Base-by-base conservation (phyloP, 495 filamentous ascomycete species). In the Xylaria longipes region DNA sequence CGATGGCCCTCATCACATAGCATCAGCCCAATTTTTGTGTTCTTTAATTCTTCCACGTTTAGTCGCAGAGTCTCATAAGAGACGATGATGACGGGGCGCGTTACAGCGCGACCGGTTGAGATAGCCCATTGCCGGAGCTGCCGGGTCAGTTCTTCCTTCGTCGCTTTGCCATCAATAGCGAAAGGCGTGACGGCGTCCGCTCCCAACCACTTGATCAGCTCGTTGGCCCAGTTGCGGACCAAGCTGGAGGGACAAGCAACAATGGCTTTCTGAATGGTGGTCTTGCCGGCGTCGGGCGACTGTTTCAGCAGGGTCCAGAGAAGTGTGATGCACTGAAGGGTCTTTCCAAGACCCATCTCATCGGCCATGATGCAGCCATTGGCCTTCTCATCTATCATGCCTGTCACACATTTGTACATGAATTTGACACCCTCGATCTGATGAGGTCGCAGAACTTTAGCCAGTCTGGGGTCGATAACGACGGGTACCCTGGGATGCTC, bases 361-460 rank as follows among this genome's bases (percentile, higher is more conserved):
- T 99, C 96, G 73, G 96, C 96, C 96, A 99, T 99, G 79, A 99
- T 99, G 79, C 96, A 98, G 0, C 96, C 96, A 82, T 98, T 93
- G 29, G 97, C 97, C 69, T 94, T 96, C 54, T 91, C 88, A 78
- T 99, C 96, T 73, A 98, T 90, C 87, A 98, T 86, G 7, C 96
- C 96, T 31, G 95, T 98, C 25, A 94, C 94, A 79, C 93, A 97
- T 65, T 89, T 87, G 80, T 98, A 99, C 83, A 99, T 89, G 77
- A 99, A 99, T 86, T 97, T 97, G 54, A 99, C 96, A 79, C 96
- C 96, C 79, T 98, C 96, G 48, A 99, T 92, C 81, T 99, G 96
- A 91, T 99, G 96, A 9, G 96, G 96, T 37, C 96, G 90, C 33
- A 99, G 82, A 31, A 98, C 93, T 79, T 98, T 98, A 61, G 94